phyloP scores from a whole-genome alignment of 345 rosid species.

The Passiflora organensis region DNA sequence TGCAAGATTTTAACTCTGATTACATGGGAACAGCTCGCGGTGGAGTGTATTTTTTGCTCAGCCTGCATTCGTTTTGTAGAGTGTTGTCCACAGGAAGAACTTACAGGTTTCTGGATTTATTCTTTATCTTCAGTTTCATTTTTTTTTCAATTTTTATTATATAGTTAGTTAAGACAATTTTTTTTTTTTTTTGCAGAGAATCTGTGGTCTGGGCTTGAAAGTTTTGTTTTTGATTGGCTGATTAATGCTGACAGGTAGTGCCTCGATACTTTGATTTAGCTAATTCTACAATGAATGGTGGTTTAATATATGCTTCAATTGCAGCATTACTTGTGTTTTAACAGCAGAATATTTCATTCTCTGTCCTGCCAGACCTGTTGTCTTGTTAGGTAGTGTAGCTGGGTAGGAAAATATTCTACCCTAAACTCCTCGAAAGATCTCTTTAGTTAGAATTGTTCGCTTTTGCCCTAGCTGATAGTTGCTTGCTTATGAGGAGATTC shows the following conservation, averaged over 20 bases:
- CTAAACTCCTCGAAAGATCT: no score
- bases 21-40: conserved; percentile 70
- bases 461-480: no score
- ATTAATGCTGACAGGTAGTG: conserved; percentile 94
- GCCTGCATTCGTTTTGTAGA: conserved; percentile 97
- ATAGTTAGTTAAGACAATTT: conserved; percentile 13
- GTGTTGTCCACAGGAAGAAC: conserved; percentile 98
- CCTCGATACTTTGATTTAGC: conserved; percentile 11
- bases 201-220: conserved; percentile 99
- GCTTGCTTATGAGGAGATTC: no score
- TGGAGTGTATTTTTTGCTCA: conserved; percentile 98
- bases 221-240: conserved; percentile 97
- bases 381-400: no score
- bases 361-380: no score
- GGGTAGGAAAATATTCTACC: no score
- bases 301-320: conserved; percentile 8
- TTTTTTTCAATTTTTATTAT: not conserved
- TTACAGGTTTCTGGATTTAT: conserved; percentile 62
- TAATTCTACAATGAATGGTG: conserved; percentile 13
- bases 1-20: conserved; percentile 18
- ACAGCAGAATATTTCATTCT: not conserved
- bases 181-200: conserved; percentile 57
- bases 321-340: not conserved
- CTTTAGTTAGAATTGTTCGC: not conserved
- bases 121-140: conserved; percentile 16